Percentiles rank a stretch among this genome's conserved stretches.
Conservation (phyloP, 2,329 filamentous ascomycete genomes). For the Emergomyces pasteurianus region DNA sequence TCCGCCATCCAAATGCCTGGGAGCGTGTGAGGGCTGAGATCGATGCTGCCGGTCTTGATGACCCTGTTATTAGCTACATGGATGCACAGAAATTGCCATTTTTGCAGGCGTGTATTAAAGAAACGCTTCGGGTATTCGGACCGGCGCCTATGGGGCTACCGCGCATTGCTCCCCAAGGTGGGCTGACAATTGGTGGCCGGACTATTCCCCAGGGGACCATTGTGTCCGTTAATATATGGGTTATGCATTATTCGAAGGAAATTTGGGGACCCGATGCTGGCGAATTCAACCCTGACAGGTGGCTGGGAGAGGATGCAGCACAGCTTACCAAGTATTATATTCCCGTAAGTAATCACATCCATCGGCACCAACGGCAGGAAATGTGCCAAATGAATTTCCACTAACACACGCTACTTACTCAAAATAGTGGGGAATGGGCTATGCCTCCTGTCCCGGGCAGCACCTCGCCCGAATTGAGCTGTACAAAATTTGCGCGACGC, state of each 20-base stretch:
- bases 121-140: conserved; percentile 26
- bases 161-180: conserved; percentile 19
- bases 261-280: conserved; percentile 16
- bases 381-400: background rate
- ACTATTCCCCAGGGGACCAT: conserved; percentile 19
- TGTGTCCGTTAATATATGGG: conserved; percentile 25
- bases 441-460: conserved; percentile 22
- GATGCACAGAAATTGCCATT: conserved; percentile 23
- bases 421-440: conserved; percentile 22
- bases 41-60: conserved; percentile 12
- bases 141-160: conserved; percentile 20
- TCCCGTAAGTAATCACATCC: conserved; percentile 9
- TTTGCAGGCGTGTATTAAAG: conserved; percentile 29
- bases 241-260: conserved; percentile 12
- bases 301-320: conserved; percentile 7
- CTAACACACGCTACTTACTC: background rate
- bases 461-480: conserved; percentile 23
- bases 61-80: conserved; percentile 13
- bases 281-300: conserved; percentile 16
- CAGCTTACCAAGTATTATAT: conserved; percentile 8
- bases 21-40: conserved; percentile 12
- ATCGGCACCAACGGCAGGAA: background rate
- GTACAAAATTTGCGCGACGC: conserved; percentile 20
- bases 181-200: conserved; percentile 21
- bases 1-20: conserved; percentile 16